phyloP scores from a whole-genome alignment of 179 eudicot genomes.

The Patellifolia procumbens region DNA sequence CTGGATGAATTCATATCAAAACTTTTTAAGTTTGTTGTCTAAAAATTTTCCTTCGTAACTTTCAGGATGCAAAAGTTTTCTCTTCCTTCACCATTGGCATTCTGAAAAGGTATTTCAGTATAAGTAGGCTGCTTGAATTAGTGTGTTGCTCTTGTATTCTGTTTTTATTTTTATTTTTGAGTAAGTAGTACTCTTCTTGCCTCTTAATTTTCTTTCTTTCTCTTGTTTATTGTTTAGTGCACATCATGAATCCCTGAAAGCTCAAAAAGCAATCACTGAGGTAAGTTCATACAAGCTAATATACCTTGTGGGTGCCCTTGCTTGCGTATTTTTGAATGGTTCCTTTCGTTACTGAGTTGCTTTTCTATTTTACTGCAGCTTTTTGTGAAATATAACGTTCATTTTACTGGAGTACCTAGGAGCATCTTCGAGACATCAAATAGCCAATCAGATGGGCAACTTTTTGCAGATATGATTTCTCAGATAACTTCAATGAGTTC shows the following conservation, averaged over 20 bases:
- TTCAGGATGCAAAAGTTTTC: slow-evolving; percentile 80
- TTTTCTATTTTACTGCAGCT: slow-evolving; percentile 55
- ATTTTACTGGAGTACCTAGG: slow-evolving; percentile 79
- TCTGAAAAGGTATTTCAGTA: slow-evolving; percentile 51
- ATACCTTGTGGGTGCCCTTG: neutral
- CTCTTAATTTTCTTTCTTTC: slow-evolving; percentile 4
- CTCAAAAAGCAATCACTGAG: slow-evolving; percentile 98
- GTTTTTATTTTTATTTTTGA: neutral
- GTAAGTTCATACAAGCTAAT: slow-evolving; percentile 36
- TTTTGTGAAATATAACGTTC: slow-evolving; percentile 92
- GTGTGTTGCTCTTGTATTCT: slow-evolving; percentile 17
- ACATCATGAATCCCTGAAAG: slow-evolving; percentile 91
- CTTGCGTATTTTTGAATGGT: neutral
- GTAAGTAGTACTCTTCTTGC: slow-evolving; percentile 4
- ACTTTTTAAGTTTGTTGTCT: slow-evolving; percentile 16
- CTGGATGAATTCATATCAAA: too few relatives aligned
- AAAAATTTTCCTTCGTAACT: slow-evolving; percentile 23
- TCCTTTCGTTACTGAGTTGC: slow-evolving; percentile 9
- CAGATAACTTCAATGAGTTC: slow-evolving; percentile 87
- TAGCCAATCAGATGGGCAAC: slow-evolving; percentile 54
- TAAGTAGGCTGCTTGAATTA: slow-evolving; percentile 22
- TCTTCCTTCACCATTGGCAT: slow-evolving; percentile 77
- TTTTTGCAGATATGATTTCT: slow-evolving; percentile 72
- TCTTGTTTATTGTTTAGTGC: slow-evolving; percentile 62
- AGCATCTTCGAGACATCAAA: slow-evolving; percentile 59